These are phyloP conservation scores for Thielaviopsis populi DNA, from an alignment of 2,329 filamentous ascomycete species.

Conservation along the genomic window DNA sequence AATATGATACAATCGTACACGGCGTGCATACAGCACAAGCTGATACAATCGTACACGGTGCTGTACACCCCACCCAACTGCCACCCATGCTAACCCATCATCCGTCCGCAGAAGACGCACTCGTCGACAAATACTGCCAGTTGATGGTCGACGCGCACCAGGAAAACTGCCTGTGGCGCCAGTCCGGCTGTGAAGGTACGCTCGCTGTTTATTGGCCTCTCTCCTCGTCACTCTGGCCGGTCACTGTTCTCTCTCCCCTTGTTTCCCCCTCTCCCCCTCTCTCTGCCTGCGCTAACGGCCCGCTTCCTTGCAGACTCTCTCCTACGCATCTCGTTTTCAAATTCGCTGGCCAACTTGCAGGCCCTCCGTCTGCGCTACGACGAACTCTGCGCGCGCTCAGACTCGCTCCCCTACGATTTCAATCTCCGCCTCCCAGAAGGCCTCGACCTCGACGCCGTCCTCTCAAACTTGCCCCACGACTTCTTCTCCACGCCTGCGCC, in stretches of 20 bases:
- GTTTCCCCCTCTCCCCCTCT: too few species aligned
- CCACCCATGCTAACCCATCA: conserved; percentile 21
- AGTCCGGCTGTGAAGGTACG: conserved; percentile 70
- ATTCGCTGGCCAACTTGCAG: conserved; percentile 42
- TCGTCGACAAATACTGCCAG: conserved; percentile 62
- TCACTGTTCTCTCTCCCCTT: too few species aligned
- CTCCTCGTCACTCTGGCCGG: too few species aligned
- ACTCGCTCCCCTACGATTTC: conserved; percentile 46
- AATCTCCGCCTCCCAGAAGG: conserved; percentile 42
- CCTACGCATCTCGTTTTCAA: conserved; percentile 47
- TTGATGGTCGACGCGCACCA: conserved; percentile 62
- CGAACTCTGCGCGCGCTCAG: conserved; percentile 38
- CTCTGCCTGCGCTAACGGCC: not conserved
- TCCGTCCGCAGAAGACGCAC: conserved; percentile 35
- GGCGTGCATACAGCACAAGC: too few species aligned
- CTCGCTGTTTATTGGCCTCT: not conserved
- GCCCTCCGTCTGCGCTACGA: conserved; percentile 49
- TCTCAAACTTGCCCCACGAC: conserved; percentile 35
- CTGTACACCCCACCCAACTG: too few species aligned
- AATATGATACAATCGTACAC: too few species aligned
- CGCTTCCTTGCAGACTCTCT: conserved; percentile 34
- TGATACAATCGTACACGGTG: too few species aligned
- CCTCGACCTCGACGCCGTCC: conserved; percentile 35
- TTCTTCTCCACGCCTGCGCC: conserved; percentile 38
- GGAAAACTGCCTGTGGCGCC: conserved; percentile 73